phyloP scores from a whole-genome alignment of 495 filamentous ascomycete species.

The Lophium mytilinum region DNA sequence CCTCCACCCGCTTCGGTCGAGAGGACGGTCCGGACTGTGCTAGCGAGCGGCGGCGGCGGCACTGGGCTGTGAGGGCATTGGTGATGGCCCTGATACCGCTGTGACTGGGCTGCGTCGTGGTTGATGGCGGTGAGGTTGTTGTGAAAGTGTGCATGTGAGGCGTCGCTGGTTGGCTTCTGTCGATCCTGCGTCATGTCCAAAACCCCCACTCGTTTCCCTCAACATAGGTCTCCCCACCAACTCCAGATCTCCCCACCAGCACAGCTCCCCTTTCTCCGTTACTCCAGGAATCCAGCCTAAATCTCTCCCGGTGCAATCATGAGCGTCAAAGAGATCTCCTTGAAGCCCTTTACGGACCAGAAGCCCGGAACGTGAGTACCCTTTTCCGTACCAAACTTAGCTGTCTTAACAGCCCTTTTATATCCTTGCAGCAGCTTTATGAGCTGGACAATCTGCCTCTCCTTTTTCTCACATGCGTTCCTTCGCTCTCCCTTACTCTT shows the following conservation, averaged over 20 bases:
- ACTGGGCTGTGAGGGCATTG: not conserved
- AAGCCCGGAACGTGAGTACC: conserved; percentile 94
- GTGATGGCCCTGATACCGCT: not conserved
- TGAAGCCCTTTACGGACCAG: conserved; percentile 83
- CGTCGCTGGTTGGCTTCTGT: not conserved
- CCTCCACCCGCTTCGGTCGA: not conserved
- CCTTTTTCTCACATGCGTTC: conserved; percentile 2
- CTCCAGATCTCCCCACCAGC: not conserved
- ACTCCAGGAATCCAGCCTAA: conserved; percentile 4
- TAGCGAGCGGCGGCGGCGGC: not conserved
- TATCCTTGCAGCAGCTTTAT: conserved; percentile 16
- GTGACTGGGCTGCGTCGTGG: not conserved
- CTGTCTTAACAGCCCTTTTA: conserved; percentile 30
- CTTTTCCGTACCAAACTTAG: conserved; percentile 18
- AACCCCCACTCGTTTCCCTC: not conserved
- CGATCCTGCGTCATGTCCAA: conserved; percentile 1
- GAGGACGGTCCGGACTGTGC: not conserved
- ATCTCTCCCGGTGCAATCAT: conserved; percentile 29
- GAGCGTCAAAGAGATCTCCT: conserved; percentile 65
- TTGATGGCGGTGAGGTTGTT: not conserved
- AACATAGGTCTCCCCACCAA: too few relatives aligned
- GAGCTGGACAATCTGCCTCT: conserved; percentile 8
- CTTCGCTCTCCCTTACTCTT: conserved; percentile 1
- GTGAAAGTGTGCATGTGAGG: not conserved
- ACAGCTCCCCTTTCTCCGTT: not conserved